phyloP scores from a whole-genome alignment of 177 flowering plant genomes.

The Vitis hybrid region DNA sequence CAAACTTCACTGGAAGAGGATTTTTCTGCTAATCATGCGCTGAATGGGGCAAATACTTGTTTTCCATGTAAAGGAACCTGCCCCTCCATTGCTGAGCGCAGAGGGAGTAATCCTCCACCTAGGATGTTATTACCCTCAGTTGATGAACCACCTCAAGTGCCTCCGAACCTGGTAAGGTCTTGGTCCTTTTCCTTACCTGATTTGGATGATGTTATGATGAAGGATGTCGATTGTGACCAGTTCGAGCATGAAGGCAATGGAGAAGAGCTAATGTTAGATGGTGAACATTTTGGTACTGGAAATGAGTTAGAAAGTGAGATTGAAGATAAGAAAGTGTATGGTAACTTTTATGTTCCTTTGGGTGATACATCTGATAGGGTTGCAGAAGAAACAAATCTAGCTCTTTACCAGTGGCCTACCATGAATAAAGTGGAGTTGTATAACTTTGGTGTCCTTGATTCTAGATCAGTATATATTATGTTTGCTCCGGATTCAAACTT shows the following conservation, averaged over 20 bases:
- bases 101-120: constrained; percentile 59
- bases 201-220: constrained; percentile 29
- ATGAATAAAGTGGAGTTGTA: constrained; percentile 27
- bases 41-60: constrained; percentile 18
- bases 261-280: constrained; percentile 23
- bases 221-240: constrained; percentile 18
- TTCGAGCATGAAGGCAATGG: constrained; percentile 19
- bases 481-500: constrained; percentile 21
- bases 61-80: constrained; percentile 31
- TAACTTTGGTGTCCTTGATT: constrained; percentile 21
- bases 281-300: constrained; percentile 10
- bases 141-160: constrained; percentile 27
- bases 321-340: constrained; percentile 16
- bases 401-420: constrained; percentile 33
- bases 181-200: constrained; percentile 51
- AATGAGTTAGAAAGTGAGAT: constrained; percentile 7
- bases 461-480: constrained; percentile 36
- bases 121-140: constrained; percentile 35
- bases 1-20: constrained; percentile 16
- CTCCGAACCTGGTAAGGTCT: constrained; percentile 38
- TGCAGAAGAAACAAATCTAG: constrained; percentile 14
- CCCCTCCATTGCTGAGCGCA: constrained; percentile 63
- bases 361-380: constrained; percentile 1
- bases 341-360: constrained; percentile 6
- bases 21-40: constrained; percentile 24